These are phyloP conservation scores for Termitomyces sp. DNA, from an alignment of 768 basidiomycete species.

Conservation along the genomic window DNA sequence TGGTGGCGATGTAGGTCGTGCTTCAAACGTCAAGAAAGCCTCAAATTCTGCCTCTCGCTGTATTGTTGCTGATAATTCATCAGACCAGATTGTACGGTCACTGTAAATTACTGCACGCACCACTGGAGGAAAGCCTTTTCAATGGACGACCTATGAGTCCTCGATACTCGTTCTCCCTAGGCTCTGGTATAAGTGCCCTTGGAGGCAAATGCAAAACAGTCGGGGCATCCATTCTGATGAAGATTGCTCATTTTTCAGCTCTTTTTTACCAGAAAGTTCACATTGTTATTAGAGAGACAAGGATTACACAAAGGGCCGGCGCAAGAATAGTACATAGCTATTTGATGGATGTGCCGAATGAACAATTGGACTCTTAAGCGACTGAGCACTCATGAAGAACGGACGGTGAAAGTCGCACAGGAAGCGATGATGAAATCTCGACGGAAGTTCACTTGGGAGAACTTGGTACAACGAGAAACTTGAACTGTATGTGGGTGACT, in stretches of 20 bases:
- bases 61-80: slow-evolving; percentile 40
- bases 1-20: slow-evolving; percentile 34
- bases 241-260: background rate
- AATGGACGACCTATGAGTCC: background rate
- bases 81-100: background rate
- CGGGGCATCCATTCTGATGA: background rate
- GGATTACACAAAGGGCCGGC: background rate
- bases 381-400: too few species aligned
- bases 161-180: background rate
- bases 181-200: background rate
- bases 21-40: slow-evolving; percentile 52
- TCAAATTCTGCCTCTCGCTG: slow-evolving; percentile 61
- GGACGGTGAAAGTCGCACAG: too few species aligned
- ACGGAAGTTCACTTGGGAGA: too few species aligned
- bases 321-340: background rate
- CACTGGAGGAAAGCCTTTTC: slow-evolving; percentile 55
- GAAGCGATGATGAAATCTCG: too few species aligned
- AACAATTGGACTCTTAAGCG: background rate
- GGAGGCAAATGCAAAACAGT: background rate
- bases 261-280: background rate
- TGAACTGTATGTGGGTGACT: too few species aligned
- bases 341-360: background rate
- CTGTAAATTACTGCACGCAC: slow-evolving; percentile 27
- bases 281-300: background rate
- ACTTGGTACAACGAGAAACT: too few species aligned